Evolutionary conservation across 768 basidiomycete species (phyloP).

Genomic region (Hygrophoropsis aurantiaca): DNA sequence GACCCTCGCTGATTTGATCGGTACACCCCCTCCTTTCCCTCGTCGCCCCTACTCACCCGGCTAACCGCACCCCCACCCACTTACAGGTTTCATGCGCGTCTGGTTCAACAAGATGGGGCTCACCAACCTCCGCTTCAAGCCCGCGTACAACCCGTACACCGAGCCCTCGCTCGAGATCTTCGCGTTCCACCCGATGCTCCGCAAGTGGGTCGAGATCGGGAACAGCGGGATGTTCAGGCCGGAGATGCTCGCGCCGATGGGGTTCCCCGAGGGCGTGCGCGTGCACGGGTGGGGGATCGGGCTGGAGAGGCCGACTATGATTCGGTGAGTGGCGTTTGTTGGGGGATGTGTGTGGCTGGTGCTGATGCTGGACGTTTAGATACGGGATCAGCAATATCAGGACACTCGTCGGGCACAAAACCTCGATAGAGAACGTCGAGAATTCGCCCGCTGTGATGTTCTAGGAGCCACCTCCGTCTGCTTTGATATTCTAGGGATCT

Average conservation of each 20-base stretch:
- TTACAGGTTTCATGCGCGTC: slow-evolving; percentile 91
- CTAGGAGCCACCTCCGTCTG: too few relatives aligned
- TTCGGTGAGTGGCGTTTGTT: slow-evolving; percentile 59
- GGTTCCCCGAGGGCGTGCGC: slow-evolving; percentile 92
- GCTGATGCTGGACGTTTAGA: slow-evolving; percentile 37
- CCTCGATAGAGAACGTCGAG: slow-evolving; percentile 85
- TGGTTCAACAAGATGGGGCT: slow-evolving; percentile 99
- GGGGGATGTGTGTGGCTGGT: slow-evolving; percentile 3
- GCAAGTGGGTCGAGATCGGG: slow-evolving; percentile 97
- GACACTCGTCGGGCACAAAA: slow-evolving; percentile 96
- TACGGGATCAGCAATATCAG: slow-evolving; percentile 98
- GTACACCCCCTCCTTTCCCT: slow-evolving; percentile 40
- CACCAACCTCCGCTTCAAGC: slow-evolving; percentile 92
- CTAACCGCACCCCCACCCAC: not conserved
- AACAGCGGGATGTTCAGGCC: slow-evolving; percentile 99
- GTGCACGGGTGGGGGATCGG: slow-evolving; percentile 97
- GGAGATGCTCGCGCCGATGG: slow-evolving; percentile 99
- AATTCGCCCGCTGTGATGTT: slow-evolving; percentile 90
- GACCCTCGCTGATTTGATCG: slow-evolving; percentile 93
- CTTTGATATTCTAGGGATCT: slow-evolving; percentile 2
- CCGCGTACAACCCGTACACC: slow-evolving; percentile 97
- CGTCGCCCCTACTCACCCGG: not conserved
- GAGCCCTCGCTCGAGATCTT: slow-evolving; percentile 99
- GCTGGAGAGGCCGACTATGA: slow-evolving; percentile 97
- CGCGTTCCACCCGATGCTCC: slow-evolving; percentile 91